These are phyloP conservation scores for Neofusicoccum cordaticola DNA, from an alignment of 2,329 filamentous ascomycete genomes.

Conservation along the genomic window DNA sequence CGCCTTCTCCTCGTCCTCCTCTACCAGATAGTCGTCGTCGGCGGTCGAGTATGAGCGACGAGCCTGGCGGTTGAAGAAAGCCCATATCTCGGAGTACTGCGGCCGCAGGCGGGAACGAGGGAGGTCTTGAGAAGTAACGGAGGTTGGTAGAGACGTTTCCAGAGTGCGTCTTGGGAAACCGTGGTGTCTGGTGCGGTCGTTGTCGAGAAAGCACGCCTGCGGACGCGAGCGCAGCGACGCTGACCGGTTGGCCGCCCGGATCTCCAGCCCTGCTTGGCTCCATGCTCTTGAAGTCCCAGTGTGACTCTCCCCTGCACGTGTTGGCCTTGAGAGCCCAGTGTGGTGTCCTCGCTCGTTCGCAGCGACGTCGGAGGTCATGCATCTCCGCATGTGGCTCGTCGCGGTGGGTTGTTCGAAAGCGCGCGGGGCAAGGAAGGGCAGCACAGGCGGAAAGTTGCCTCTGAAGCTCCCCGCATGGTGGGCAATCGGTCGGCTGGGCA, in stretches of 20 bases:
- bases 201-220: background rate
- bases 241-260: background rate
- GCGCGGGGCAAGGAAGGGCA: conserved; percentile 41
- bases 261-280: background rate
- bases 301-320: background rate
- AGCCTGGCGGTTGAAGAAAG: background rate
- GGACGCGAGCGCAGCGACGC: background rate
- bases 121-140: too few species aligned
- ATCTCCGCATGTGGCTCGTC: background rate
- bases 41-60: background rate
- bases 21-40: conserved; percentile 4
- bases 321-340: background rate
- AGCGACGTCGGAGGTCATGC: conserved; percentile 6
- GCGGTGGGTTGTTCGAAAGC: conserved; percentile 28
- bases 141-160: background rate
- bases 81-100: background rate
- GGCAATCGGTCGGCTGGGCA: conserved; percentile 5
- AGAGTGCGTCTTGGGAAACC: background rate
- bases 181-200: background rate
- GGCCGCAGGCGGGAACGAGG: background rate
- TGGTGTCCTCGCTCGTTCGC: background rate
- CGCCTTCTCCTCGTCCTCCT: conserved; percentile 4
- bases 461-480: conserved; percentile 8
- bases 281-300: background rate
- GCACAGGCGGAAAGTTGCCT: conserved; percentile 23